Evolutionary conservation across 2,329 filamentous ascomycete genomes (phyloP), one percentile per base, ranked within the genome.

Genomic region (Tolypocladium ophioglossoides): DNA sequence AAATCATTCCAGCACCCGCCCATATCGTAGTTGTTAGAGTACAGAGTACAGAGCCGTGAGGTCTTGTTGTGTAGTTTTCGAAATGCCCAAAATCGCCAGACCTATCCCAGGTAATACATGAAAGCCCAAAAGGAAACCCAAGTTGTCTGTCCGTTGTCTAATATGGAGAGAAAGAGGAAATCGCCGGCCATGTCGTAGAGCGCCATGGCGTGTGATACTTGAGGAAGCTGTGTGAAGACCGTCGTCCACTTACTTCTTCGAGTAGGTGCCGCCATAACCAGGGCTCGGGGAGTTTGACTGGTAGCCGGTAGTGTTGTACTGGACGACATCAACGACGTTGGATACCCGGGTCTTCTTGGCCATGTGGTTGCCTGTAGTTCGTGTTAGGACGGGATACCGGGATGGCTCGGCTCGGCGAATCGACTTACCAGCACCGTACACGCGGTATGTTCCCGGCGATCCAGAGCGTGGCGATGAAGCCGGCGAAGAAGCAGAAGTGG

Each of bases 371-470:
- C 53, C 66, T 68, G 50, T 3, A 32, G 51, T 37, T 12, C 32
- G 46, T 37, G 59, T 68, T 57, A 64, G 62, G 22, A 54, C 51
- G 57, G 54, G 41, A 49, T 34, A 34, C 52, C 30, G 32, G 35
- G 30, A 50, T 30, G 50, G 47, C 54, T 34, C 54, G 54, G 38
- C 53, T 22, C 41, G 52, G 18, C 16, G 51, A 48, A 50, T 47
- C 34, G 56, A 60, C 67, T 61, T 60, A 68, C 66, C 55, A 55
- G 69, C 63, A 57, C 59, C 63, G 56, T 70, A 66, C 52, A 68
- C 66, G 50, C 68, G 65, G 55, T 63, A 63, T 37, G 60, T 61
- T 34, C 59, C 62, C 34, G 65, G 59, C 37, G 67, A 64, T 35
- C 59, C 55, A 34, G 65, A 65, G 41, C 61, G 59, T 51, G 65